phyloP scores from a whole-genome alignment of 352 stramenopile genomes.

The Phytopythium cucurbitacearum region DNA sequence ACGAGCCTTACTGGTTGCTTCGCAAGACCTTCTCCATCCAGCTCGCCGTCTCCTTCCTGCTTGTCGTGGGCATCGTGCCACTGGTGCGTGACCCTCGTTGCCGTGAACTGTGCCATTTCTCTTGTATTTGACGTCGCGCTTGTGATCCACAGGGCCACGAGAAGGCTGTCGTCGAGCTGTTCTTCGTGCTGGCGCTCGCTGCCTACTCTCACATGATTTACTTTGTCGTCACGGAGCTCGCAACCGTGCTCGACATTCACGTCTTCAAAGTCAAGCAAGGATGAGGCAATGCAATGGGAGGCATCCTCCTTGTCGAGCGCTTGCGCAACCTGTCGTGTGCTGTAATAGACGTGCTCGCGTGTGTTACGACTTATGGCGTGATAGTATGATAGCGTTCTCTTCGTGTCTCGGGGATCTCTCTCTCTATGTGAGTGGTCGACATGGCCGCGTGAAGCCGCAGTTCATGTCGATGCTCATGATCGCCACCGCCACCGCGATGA shows the following conservation, averaged over 20 bases:
- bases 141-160: slow-evolving; percentile 41
- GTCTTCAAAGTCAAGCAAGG: slow-evolving; percentile 81
- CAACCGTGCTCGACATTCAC: slow-evolving; percentile 67
- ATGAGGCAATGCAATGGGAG: slow-evolving; percentile 5
- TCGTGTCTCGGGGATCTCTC: not conserved
- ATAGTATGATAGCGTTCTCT: no score
- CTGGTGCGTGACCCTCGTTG: slow-evolving; percentile 39
- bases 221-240: slow-evolving; percentile 70
- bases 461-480: slow-evolving; percentile 28
- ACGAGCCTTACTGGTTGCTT: slow-evolving; percentile 82
- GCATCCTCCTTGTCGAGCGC: no score
- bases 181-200: slow-evolving; percentile 67
- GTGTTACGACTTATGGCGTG: no score
- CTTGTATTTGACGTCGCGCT: slow-evolving; percentile 4
- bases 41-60: slow-evolving; percentile 51
- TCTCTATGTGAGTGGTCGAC: slow-evolving; percentile 48
- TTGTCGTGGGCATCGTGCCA: slow-evolving; percentile 69
- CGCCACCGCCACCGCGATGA: slow-evolving; percentile 22
- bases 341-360: no score
- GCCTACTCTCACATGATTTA: slow-evolving; percentile 85
- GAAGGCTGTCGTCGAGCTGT: slow-evolving; percentile 63
- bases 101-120: not conserved
- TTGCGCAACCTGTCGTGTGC: no score
- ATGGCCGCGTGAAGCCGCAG: slow-evolving; percentile 31
- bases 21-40: slow-evolving; percentile 79